phyloP scores from a whole-genome alignment of 768 basidiomycete genomes.

The Baorangia bicolor region DNA sequence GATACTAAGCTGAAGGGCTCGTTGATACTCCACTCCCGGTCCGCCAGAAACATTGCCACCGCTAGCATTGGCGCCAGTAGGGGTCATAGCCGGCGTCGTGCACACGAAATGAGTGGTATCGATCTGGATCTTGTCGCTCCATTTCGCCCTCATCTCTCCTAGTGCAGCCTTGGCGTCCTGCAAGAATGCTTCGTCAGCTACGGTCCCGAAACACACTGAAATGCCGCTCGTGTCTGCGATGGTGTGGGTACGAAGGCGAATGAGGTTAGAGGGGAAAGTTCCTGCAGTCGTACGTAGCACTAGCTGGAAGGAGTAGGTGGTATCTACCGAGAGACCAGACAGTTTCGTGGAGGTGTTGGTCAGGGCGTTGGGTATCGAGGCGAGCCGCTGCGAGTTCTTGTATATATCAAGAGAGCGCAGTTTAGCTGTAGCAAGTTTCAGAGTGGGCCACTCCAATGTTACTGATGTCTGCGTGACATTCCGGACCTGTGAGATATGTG shows the following conservation, averaged over 20 bases:
- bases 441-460: conserved; percentile 90
- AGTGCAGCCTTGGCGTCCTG: conserved; percentile 82
- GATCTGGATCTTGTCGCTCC: conserved; percentile 92
- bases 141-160: conserved; percentile 82
- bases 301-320: conserved; percentile 93
- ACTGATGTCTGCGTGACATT: conserved; percentile 97
- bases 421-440: conserved; percentile 83
- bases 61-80: conserved; percentile 52
- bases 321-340: conserved; percentile 75
- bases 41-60: conserved; percentile 50
- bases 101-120: conserved; percentile 99
- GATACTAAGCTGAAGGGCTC: conserved; percentile 91
- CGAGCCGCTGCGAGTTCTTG: conserved; percentile 85
- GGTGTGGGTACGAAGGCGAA: conserved; percentile 86
- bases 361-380: conserved; percentile 77
- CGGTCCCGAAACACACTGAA: conserved; percentile 90
- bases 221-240: conserved; percentile 96
- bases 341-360: conserved; percentile 88
- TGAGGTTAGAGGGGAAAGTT: conserved; percentile 79
- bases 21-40: conserved; percentile 90
- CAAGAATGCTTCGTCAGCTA: conserved; percentile 72
- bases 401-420: conserved; percentile 90
- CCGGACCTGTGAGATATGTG: conserved; percentile 55
- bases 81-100: conserved; percentile 78
- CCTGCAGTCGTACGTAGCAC: conserved; percentile 92